Base-by-base conservation (phyloP, 768 basidiomycete species). In the Leccinum aurantiacum region DNA sequence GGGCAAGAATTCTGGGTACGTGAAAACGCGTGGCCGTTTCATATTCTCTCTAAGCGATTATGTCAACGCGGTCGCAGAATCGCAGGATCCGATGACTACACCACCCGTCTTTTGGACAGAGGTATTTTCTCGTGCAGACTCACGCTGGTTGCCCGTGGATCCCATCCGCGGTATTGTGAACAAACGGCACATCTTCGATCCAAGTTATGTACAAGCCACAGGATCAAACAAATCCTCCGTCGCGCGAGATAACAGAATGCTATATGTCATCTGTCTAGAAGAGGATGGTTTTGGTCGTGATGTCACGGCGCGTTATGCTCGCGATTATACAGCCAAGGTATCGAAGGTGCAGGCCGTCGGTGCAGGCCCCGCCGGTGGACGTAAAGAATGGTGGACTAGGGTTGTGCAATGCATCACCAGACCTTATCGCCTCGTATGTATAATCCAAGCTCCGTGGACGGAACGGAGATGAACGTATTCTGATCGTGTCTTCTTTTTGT, bases 71-170 rank as follows among this genome's bases (percentile, higher is more conserved):
- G 62, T 54, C 22, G 9, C 60, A 73, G 73, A 64, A 54, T 62
- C 70, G 2, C 63, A 57, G 31, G 83, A 90, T 73, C 88, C 88
- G 54, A 77, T 75, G 38, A 79, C 63, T 55, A 86, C 86, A 10
- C 88, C 93, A 3, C 95, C 96, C 1, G 88, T 95, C 4, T 93
- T 95, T 73, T 99, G 97, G 97, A 92, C 91, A 0, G 97, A 99
- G 74, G 92, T 97, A 0, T 99, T 95, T 76, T 95, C 93, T 8
- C 87, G 92, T 22, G 86, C 95, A 7, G 94, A 97, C 76, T 85
- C 82, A 14, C 85, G 88, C 37, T 99, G 97, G 97, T 76, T 98
- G 14, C 88, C 95, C 0, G 88, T 98, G 41, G 97, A 99, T 75
- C 93, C 94, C 8, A 82, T 93, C 35, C 87, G 92, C 15, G 84